Base-by-base conservation (phyloP, 176 grass and related monocot genomes). In the sorghum (Sorghum bicolor) region DNA sequence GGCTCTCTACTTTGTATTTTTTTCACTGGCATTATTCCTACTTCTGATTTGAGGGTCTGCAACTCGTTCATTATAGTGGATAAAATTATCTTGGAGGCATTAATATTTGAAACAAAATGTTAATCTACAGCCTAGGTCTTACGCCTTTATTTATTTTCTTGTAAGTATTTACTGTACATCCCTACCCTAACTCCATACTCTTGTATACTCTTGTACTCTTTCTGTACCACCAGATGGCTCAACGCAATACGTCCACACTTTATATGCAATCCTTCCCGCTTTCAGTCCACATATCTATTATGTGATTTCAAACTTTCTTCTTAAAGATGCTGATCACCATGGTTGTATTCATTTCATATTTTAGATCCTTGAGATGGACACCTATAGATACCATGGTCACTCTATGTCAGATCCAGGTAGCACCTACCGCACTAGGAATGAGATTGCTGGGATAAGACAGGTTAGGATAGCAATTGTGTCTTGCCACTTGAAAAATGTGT, bases 351-450 rank as follows among this genome's bases (percentile, higher is more conserved):
- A 74, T 52, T 85, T 50, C 40, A n/a, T 84, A 36, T 79, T 87
- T 67, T 64, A 95, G 96, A 90, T 98, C 83, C 92, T 98, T 88
- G 96, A 98, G 88, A 95, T 98, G 96, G 92, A 95, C 76, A 98
- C 95, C 67, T 95, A 98, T 63, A 89, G 92, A 80, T 95, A 98
- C 85, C 92, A 98, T 20, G 95, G 95, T 4, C 92, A 98, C 66
- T 95, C 96, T 0, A 95, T 98, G 92, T 95, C 93, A 29, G 92
- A 98, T 81, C 96, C 96, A 45, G 93, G 89, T 28, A 95, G 96
- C 89, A 95, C 91, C 24, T 98, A 95, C 76, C 90, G 96, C 10
- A 98, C 91, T 3, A 90, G 91, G 74, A 44, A 93, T 83, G 92
- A 93, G 64, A 95, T 95, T 76, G 82, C 82, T 28, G 92, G 90